Conservation (phyloP, 352 stramenopile species). For the Phytopythium ostracodes region DNA sequence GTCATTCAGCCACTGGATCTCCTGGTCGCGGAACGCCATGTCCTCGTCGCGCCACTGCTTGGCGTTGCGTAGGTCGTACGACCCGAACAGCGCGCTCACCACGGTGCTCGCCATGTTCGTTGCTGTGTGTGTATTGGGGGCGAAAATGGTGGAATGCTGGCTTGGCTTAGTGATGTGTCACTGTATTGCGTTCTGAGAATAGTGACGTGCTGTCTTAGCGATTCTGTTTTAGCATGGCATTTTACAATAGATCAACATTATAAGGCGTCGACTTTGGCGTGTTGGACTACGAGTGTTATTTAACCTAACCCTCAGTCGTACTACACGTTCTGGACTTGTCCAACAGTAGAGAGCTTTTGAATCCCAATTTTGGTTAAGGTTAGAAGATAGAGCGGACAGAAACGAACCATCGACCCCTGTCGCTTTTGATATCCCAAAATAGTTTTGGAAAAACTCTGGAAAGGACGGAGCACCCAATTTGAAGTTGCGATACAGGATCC, state of each 20-base stretch:
- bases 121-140: too few species aligned
- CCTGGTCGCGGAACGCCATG: conserved; percentile 55
- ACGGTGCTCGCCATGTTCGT: conserved; percentile 35
- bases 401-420: too few species aligned
- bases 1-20: conserved; percentile 78
- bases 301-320: too few species aligned
- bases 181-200: background rate
- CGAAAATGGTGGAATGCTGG: background rate
- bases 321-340: background rate
- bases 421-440: too few species aligned
- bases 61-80: conserved; percentile 69
- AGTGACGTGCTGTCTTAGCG: background rate
- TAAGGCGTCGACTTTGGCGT: background rate
- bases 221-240: too few species aligned
- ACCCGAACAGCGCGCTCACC: conserved; percentile 70
- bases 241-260: background rate
- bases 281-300: too few species aligned
- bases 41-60: conserved; percentile 79
- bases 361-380: too few species aligned
- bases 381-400: too few species aligned
- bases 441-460: too few species aligned
- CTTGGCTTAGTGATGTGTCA: background rate
- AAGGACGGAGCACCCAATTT: too few species aligned
- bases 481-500: too few species aligned
- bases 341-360: too few species aligned